Conservation (phyloP, 2,329 filamentous ascomycete species). For the Annulohypoxylon truncatum region DNA sequence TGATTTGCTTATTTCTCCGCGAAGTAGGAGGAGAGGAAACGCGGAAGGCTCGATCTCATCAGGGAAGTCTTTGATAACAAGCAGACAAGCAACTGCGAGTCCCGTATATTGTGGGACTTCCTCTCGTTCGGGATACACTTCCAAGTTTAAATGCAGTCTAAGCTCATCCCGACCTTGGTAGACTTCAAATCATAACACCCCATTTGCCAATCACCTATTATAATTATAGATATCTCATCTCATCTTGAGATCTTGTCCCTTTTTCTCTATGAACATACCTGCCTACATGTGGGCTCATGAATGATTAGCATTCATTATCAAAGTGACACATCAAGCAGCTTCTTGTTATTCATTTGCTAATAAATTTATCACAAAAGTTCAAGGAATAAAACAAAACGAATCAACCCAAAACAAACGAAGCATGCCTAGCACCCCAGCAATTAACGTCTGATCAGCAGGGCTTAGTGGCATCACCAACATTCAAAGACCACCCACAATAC, state of each 20-base stretch:
- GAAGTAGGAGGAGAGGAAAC: not conserved
- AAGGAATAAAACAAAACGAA: too few relatives aligned
- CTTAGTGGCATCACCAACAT: slow-evolving; percentile 1
- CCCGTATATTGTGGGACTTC: not conserved
- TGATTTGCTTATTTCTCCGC: slow-evolving; percentile 22
- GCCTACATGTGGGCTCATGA: too few relatives aligned
- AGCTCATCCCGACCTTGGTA: not conserved
- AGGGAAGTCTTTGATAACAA: not conserved
- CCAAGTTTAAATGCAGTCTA: not conserved
- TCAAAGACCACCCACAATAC: slow-evolving; percentile 1
- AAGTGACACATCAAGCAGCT: too few relatives aligned
- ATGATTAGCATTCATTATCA: too few relatives aligned
- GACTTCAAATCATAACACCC: too few relatives aligned
- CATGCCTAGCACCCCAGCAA: slow-evolving; percentile 4
- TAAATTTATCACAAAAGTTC: too few relatives aligned
- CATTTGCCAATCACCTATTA: too few relatives aligned
- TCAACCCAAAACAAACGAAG: too few relatives aligned
- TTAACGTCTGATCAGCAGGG: slow-evolving; percentile 6
- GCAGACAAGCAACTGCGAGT: not conserved
- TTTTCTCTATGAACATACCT: too few relatives aligned
- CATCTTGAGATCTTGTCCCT: too few relatives aligned
- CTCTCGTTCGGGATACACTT: not conserved
- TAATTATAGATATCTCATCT: too few relatives aligned
- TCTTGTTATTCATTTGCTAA: too few relatives aligned
- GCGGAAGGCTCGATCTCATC: not conserved